Evolutionary conservation across 768 basidiomycete genomes (phyloP).

Genomic region (Pleurotus citrinopileatus): DNA sequence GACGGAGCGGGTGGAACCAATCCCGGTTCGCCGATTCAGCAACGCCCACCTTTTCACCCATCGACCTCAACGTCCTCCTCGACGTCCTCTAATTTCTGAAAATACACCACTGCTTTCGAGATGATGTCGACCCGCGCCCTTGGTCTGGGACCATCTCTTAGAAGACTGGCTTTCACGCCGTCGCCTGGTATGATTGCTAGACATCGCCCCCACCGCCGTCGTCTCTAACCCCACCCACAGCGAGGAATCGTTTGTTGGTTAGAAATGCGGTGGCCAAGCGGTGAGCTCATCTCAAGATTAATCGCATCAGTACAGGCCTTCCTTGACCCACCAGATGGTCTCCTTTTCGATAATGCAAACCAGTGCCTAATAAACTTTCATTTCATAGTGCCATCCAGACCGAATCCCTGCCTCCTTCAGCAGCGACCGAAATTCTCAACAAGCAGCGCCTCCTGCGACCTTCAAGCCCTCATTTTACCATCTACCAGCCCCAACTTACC

Average conservation of each 20-base stretch:
- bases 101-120: background rate
- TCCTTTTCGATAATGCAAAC: background rate
- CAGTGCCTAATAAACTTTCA: background rate
- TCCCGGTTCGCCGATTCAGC: background rate
- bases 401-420: constrained; percentile 59
- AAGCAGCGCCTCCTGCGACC: constrained; percentile 86
- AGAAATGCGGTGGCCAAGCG: constrained; percentile 40
- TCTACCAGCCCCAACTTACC: constrained; percentile 94
- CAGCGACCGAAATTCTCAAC: constrained; percentile 70
- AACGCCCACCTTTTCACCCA: background rate
- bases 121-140: constrained; percentile 51
- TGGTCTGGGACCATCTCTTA: constrained; percentile 56
- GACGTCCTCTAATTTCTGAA: background rate
- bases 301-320: background rate
- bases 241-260: constrained; percentile 38
- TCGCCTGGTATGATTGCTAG: constrained; percentile 29
- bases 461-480: constrained; percentile 91
- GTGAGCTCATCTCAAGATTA: constrained; percentile 23
- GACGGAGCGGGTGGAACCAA: background rate
- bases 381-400: constrained; percentile 54
- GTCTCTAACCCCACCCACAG: constrained; percentile 20
- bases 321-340: background rate
- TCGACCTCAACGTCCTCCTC: background rate
- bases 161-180: constrained; percentile 43
- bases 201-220: background rate